Base-by-base conservation (phyloP, 768 basidiomycete species). In the Psilocybe cubensis region DNA sequence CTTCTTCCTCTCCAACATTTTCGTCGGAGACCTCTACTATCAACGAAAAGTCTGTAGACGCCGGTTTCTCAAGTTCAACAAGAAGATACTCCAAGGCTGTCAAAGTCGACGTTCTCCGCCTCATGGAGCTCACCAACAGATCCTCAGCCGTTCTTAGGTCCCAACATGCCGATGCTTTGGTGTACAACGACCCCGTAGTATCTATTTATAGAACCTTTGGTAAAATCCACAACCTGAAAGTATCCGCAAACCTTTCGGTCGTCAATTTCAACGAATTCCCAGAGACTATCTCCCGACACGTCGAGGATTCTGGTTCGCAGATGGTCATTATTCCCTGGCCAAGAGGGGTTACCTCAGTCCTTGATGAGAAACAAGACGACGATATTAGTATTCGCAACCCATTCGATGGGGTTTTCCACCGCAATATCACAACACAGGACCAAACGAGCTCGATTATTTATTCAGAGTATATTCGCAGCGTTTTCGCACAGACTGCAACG, bases 271-370 rank as follows among this genome's bases (percentile, higher is more conserved):
- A 90, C 25, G 87, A 91, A 21, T 95, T 91, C 73, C 73, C 93
- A 0, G 70, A 79, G 0, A 81, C 82, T 4, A 86, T 98, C 21
- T 72, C 83, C 0, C 72, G 82, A 4, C 88, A 91, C 59, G 87
- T 82, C 0, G 64, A 71, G n/a, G 80, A 84, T 27, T 74, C 78
- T 6, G 78, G 71, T 2, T 83, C 89, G 1, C 85, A 98, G 54
- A 78, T 97, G 74, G 77, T 96, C 40, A 76, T 98, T 56, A 63
- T 98, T 3, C 93, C 95, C 0, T 99, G 97, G 97, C 81, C 83
- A 1, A 77, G 82, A 38, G 80, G 79, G 4, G 59, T 68, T 8
- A 65, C 66, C 2, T 69, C 71, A 3, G 64, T 70, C 40, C 45
- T 64, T 11, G 70, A 71, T 17, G 74, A 73, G 33, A 59, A 62